A percentile compares a stretch with the other conserved stretches of the same genome.
phyloP scores from a whole-genome alignment of 2,329 filamentous ascomycete species.

The Pyrenophora seminiperda region DNA sequence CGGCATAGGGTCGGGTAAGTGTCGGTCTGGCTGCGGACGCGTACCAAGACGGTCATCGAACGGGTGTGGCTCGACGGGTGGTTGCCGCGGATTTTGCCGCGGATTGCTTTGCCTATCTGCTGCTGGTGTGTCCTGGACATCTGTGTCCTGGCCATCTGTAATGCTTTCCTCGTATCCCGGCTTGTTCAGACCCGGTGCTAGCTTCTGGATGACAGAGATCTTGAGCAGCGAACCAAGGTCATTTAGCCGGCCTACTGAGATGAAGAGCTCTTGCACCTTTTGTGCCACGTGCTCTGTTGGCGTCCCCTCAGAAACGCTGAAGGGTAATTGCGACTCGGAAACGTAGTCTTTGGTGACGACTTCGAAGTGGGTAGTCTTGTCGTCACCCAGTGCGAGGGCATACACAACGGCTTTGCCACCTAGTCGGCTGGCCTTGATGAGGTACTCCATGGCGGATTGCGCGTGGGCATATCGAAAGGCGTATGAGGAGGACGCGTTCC shows the following conservation, averaged over 20 bases:
- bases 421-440: constrained; percentile 80
- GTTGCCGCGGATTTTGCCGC: constrained; percentile 53
- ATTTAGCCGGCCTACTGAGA: constrained; percentile 70
- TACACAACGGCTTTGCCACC: constrained; percentile 84
- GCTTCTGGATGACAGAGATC: constrained; percentile 78
- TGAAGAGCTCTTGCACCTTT: constrained; percentile 66
- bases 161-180: constrained; percentile 73
- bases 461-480: constrained; percentile 86
- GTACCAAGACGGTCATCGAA: constrained; percentile 70
- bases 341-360: constrained; percentile 76
- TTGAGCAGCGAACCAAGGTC: constrained; percentile 75
- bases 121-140: constrained; percentile 40
- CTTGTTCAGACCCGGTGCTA: constrained; percentile 77
- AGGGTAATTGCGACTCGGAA: constrained; percentile 63
- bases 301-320: constrained; percentile 56
- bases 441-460: constrained; percentile 82
- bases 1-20: constrained; percentile 80
- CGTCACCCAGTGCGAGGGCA: constrained; percentile 77
- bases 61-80: constrained; percentile 64
- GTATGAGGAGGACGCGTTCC: constrained; percentile 77
- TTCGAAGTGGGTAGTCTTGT: constrained; percentile 80
- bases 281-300: constrained; percentile 53
- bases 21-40: constrained; percentile 60
- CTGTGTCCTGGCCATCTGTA: constrained; percentile 21
- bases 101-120: constrained; percentile 50